Evolutionary conservation across 768 basidiomycete genomes (phyloP), one percentile per base, ranked within the genome.

Genomic region (Pilatotrama ljubarskyi): DNA sequence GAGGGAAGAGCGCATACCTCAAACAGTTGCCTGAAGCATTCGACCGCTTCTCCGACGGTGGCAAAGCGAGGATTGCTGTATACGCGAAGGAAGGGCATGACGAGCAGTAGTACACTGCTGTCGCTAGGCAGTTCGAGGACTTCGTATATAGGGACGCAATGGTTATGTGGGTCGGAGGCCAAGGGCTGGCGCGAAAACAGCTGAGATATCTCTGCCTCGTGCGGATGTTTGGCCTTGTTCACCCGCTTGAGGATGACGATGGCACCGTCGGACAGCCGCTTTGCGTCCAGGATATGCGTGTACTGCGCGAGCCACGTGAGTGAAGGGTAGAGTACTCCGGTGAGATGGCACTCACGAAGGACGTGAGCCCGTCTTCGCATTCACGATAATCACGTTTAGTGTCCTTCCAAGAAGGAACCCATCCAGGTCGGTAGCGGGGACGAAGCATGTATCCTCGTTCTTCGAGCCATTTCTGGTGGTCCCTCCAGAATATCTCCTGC

Each of bases 11-110:
- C 22, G 32, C 49, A 3, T 24, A 73, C 77, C 67, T 77, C 73
- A 24, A 78, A n/a, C n/a, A 76, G 32, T 46, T 77, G 75, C 0
- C 63, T 44, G 24, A 75, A 62, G 41, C 70, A 77, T 6, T 70
- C 72, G 0, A 77, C 49, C 1, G 66, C 70, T 63, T 78, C 77
- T 0, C 77, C 76, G 6, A 76, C 50, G 0, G 74, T 76, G 29
- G 68, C 58, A 29, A 78, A 74, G 0, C 41, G 64, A 0, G 76
- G 76, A 14, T 73, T 58, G 36, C 71, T 46, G 55, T 57, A 71
- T 2, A 17, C 36, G 1, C 71, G 65, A 14, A 76, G 51, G 9
- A 73, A 55, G 1, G 78, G 77, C 64, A 75, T 71, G 8, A 77
- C 76, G 15, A 79, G 54, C 5, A 72, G 40, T n/a, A 15, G 32